Conservation (phyloP, 1,139 yeast genomes). For the Casaregolazyma lundiana region DNA sequence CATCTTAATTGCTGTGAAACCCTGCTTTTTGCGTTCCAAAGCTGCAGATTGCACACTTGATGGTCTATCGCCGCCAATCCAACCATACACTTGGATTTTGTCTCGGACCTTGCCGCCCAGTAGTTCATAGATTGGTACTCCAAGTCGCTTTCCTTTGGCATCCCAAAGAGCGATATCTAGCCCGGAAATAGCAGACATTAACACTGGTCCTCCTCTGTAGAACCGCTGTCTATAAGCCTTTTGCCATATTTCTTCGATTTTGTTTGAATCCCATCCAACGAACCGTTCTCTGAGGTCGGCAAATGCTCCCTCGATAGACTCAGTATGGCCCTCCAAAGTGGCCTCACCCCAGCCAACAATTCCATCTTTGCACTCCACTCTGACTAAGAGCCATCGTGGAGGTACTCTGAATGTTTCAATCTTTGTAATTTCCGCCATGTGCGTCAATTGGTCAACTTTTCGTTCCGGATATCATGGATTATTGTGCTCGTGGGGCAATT, state of each 20-base stretch:
- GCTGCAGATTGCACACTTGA: slow-evolving; percentile 28
- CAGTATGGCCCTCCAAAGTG: slow-evolving; percentile 30
- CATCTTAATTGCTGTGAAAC: slow-evolving; percentile 34
- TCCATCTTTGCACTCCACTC: slow-evolving; percentile 30
- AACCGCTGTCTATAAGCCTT: slow-evolving; percentile 31
- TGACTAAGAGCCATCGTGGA: slow-evolving; percentile 31
- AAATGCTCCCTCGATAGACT: slow-evolving; percentile 33
- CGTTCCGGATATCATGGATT: background rate
- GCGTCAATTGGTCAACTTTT: background rate
- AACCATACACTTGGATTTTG: slow-evolving; percentile 30
- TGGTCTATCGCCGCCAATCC: slow-evolving; percentile 35
- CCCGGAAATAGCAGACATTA: slow-evolving; percentile 33
- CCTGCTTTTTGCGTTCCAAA: slow-evolving; percentile 28
- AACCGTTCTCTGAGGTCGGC: slow-evolving; percentile 30
- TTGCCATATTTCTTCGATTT: slow-evolving; percentile 32
- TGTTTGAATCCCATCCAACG: slow-evolving; percentile 31
- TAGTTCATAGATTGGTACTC: slow-evolving; percentile 31
- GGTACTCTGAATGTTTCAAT: slow-evolving; percentile 32
- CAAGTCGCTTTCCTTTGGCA: slow-evolving; percentile 31
- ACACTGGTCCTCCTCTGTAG: slow-evolving; percentile 32
- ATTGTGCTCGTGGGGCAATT: background rate
- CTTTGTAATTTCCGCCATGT: slow-evolving; percentile 20
- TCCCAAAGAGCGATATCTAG: slow-evolving; percentile 35
- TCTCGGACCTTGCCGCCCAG: slow-evolving; percentile 33
- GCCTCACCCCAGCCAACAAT: slow-evolving; percentile 33